A percentile compares a stretch with the other conserved stretches of the same genome.
Conservation (phyloP, 768 basidiomycete genomes). For the Sporobolomyces roseus region DNA sequence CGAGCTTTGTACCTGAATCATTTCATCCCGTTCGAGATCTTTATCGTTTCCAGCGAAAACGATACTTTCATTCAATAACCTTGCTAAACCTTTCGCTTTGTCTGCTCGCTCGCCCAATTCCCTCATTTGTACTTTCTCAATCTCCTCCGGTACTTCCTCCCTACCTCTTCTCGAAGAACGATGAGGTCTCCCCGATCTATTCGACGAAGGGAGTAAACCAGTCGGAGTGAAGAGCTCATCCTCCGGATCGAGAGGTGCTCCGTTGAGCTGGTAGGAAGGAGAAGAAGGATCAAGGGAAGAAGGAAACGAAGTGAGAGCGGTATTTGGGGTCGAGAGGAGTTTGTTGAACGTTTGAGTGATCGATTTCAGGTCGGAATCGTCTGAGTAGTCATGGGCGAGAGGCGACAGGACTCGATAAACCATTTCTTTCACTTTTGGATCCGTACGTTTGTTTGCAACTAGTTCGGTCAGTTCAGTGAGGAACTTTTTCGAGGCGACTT, state of each 20-base stretch:
- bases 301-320: neutral
- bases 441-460: slow-evolving; percentile 21
- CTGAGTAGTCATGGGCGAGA: slow-evolving; percentile 39
- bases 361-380: slow-evolving; percentile 29
- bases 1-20: slow-evolving; percentile 29
- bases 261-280: slow-evolving; percentile 25
- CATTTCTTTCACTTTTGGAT: slow-evolving; percentile 35
- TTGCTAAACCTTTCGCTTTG: slow-evolving; percentile 31
- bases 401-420: slow-evolving; percentile 30
- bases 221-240: slow-evolving; percentile 40
- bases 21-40: slow-evolving; percentile 32
- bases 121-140: slow-evolving; percentile 23
- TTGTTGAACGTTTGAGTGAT: slow-evolving; percentile 31
- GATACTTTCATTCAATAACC: slow-evolving; percentile 39
- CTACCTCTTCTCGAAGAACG: neutral
- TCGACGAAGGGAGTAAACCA: slow-evolving; percentile 1
- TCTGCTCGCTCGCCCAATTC: slow-evolving; percentile 24
- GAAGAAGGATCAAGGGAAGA: neutral
- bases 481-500: slow-evolving; percentile 43
- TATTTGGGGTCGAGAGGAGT: slow-evolving; percentile 13
- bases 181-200: neutral
- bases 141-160: neutral
- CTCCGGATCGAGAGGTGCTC: slow-evolving; percentile 35
- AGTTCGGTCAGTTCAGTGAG: slow-evolving; percentile 24
- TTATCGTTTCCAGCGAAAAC: slow-evolving; percentile 16